phyloP scores from a whole-genome alignment of 129 eudicot genomes.

The Flaveria trinervia region DNA sequence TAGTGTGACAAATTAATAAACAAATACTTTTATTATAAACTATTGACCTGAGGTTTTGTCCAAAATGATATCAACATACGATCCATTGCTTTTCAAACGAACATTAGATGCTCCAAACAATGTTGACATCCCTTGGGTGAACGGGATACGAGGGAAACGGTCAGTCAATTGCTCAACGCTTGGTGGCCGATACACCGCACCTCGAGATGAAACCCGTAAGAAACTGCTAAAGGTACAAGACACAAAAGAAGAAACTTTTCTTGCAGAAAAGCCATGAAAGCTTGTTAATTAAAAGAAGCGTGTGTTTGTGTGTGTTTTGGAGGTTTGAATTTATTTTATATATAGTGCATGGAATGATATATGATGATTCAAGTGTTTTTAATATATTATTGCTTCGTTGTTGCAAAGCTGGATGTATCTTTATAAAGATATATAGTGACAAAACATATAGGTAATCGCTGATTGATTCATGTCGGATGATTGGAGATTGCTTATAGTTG shows the following conservation, averaged over 20 bases:
- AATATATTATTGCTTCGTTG: constrained; percentile 27
- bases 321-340: constrained; percentile 23
- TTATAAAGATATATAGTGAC: constrained; percentile 30
- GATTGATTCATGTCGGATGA: constrained; percentile 41
- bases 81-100: constrained; percentile 56
- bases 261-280: constrained; percentile 45
- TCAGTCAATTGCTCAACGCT: constrained; percentile 55
- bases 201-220: constrained; percentile 40
- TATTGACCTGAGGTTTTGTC: constrained; percentile 64
- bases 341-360: constrained; percentile 21
- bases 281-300: background rate
- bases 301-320: constrained; percentile 4
- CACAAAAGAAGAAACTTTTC: constrained; percentile 34
- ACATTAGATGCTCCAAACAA: constrained; percentile 62
- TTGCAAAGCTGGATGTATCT: constrained; percentile 43
- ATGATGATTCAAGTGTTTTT: constrained; percentile 5
- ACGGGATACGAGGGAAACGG: constrained; percentile 45
- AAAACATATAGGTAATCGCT: constrained; percentile 2
- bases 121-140: constrained; percentile 51
- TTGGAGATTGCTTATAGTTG: constrained; percentile 8
- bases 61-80: constrained; percentile 58
- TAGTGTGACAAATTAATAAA: background rate
- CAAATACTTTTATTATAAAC: background rate
- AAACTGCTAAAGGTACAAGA: constrained; percentile 27
- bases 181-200: constrained; percentile 60